Conservation (phyloP, 257 asterid genomes). For the Salvia hispanica region DNA sequence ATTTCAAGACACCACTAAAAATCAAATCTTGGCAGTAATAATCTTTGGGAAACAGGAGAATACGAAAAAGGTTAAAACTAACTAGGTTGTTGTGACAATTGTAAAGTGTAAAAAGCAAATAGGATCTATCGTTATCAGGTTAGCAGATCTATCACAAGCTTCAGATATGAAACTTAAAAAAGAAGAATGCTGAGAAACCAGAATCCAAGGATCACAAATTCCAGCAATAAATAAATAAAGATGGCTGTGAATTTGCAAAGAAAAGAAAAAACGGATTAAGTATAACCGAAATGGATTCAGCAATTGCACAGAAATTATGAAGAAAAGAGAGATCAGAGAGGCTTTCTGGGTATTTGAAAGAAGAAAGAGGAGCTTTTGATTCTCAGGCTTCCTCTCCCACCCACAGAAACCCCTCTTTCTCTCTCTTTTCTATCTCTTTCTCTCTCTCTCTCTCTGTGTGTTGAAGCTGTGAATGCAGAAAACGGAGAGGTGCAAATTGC, state of each 20-base stretch:
- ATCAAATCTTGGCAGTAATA: conserved; percentile 15
- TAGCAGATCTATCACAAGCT: conserved; percentile 28
- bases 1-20: conserved; percentile 11
- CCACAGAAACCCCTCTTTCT: conserved; percentile 27
- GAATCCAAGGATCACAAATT: conserved; percentile 27
- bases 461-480: conserved; percentile 23
- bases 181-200: background rate
- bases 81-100: background rate
- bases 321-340: conserved; percentile 11
- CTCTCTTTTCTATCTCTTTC: background rate
- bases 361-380: conserved; percentile 25
- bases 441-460: background rate
- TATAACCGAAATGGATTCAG: background rate
- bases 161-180: conserved; percentile 17
- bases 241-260: background rate
- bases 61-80: background rate
- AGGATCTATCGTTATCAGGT: conserved; percentile 13
- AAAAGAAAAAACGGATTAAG: no score
- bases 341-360: conserved; percentile 32
- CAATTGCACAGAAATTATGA: background rate
- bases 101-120: conserved; percentile 12
- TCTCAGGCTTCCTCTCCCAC: conserved; percentile 35
- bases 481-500: conserved; percentile 35
- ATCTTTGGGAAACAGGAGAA: background rate
- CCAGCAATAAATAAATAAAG: conserved; percentile 10